Base-by-base conservation (phyloP, 1,284 basidiomycete genomes). In the Trichosporon sp. region DNA sequence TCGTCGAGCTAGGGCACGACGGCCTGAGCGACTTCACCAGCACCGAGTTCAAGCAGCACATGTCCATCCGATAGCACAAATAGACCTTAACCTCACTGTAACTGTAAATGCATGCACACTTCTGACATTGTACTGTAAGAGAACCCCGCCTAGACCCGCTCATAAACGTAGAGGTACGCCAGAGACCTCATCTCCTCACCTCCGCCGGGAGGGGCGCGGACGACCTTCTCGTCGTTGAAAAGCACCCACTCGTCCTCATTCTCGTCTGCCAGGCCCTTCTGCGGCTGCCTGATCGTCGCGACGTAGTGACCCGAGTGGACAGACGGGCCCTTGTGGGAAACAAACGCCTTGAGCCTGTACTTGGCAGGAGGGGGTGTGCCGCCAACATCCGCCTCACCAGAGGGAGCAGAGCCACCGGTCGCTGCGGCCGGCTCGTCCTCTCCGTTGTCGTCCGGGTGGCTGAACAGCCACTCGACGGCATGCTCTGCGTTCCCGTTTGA, bases 391-490 rank as follows among this genome's bases (percentile, higher is more conserved):
- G 27, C 27, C 56, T 60, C 21, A n/a, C 56, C 27, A 25, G 77
- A 77, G 7, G 63, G 65, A 7, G 72, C 65, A 13, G 73, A n/a
- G 18, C 60, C 64, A 0, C 65, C 68, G 31, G 69, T 68, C 3
- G 74, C 58, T 0, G 76, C 63, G 0, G 78, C 74, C 15, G 85
- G 69, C 1, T 79, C 65, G 9, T 76, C 76, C 76, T 92, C 89
- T 23, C 93, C 94, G 1, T 82, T 86, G 75, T 98, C 95, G 68
- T 93, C 93, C 0, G 95, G 91, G 77, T 99, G 92, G 71, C 88
- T 93, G 84, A 99, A 98, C n/a, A 98, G 84, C 96, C 96, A 99
- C 74, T 97, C 95, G 2, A 98, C 89, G 0, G 95, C 95, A 27
- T 91, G 87, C 75, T 96, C 95, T 0, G 89, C 82, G 76, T 93